Percentiles rank a stretch among this genome's conserved stretches.
phyloP scores from a whole-genome alignment of 2,329 filamentous ascomycete genomes.

The Colletotrichum sp. region DNA sequence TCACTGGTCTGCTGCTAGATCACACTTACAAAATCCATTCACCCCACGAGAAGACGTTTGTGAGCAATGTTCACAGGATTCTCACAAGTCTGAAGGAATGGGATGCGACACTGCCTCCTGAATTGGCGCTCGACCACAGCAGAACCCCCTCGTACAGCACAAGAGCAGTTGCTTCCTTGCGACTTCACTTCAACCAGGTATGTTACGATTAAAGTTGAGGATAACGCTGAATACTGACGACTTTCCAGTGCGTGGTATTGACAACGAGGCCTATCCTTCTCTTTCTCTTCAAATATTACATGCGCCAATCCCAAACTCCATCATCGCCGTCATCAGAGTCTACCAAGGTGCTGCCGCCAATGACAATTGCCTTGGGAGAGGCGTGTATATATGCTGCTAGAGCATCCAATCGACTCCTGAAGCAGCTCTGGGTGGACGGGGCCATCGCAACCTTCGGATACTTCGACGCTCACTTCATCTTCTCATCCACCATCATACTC shows the following conservation, averaged over 20 bases:
- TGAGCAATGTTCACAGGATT: background rate
- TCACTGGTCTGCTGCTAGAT: constrained; percentile 24
- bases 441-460: constrained; percentile 33
- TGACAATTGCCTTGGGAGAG: constrained; percentile 33
- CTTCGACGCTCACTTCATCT: constrained; percentile 36
- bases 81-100: background rate
- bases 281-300: constrained; percentile 32
- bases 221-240: background rate
- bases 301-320: constrained; percentile 12
- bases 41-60: background rate
- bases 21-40: background rate
- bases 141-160: background rate
- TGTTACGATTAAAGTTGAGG: background rate
- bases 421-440: constrained; percentile 29
- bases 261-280: constrained; percentile 32
- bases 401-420: constrained; percentile 28
- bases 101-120: background rate
- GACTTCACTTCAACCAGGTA: constrained; percentile 30
- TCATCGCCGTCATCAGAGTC: background rate
- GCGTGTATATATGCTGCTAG: constrained; percentile 33
- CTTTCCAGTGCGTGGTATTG: constrained; percentile 35
- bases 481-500: constrained; percentile 31
- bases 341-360: constrained; percentile 30
- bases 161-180: constrained; percentile 34
- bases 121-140: background rate